Base-by-base conservation (phyloP, 2,329 filamentous ascomycete genomes). In the Macrophomina tecta region DNA sequence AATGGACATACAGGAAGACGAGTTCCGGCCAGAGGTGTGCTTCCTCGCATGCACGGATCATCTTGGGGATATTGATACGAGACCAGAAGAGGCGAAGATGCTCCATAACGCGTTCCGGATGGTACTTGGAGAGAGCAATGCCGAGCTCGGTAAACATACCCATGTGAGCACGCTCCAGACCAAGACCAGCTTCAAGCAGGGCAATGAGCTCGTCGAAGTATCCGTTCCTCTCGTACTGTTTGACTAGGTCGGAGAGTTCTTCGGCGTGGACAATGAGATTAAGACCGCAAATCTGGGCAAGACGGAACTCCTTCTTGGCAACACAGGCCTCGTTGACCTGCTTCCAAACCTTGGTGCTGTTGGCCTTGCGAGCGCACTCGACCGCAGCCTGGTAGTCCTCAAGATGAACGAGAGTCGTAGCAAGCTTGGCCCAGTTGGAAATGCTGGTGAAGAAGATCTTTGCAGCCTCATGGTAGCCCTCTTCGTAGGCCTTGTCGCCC, bases 391-490 rank as follows among this genome's bases (percentile, higher is more conserved):
- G 96, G 83, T 99, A 98, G 73, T 99, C 95, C 71, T 90, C 91
- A 6, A 99, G 89, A 79, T 98, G 93, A n/a, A 99, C 95, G 68
- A 98, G 87, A 11, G 95, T 99, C 11, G 95, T 98, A 14, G 95
- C 94, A 74, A 99, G 89, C 85, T 99, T 99, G 66, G 94, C 94
- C 95, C 95, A 99, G 87, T 99, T 99, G 65, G 95, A 99, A 78
- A 99, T 97, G 83, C 92, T 98, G 66, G 89, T 93, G 84, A 90
- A 99, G 87, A 98, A 99, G 76, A 99, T 98, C 88, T 99, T 99
- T 71, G 95, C 93, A 51, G 95, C 95, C 84, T 98, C 91, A 76
- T 95, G 94, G 76, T 92, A 90, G 68, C 94, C 94, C 82, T 99
- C 95, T 70, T 90, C 91, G 72, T 97, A 98, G 28, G 95, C 94